These are phyloP conservation scores for Cercophora sp. DNA, from an alignment of 495 filamentous ascomycete species.

Conservation along the genomic window DNA sequence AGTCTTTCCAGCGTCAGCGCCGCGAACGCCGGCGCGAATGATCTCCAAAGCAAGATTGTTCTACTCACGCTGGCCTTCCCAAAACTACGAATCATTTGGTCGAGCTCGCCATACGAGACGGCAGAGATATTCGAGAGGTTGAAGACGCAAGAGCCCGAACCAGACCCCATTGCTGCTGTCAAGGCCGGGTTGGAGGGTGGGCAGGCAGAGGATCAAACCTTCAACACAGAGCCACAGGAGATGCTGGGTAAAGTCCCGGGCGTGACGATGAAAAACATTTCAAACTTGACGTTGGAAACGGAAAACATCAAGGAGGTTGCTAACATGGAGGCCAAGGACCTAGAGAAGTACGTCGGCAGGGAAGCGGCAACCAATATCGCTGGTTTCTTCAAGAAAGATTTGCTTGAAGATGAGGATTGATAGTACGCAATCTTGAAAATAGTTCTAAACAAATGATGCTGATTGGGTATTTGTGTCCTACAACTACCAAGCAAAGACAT, in stretches of 20 bases:
- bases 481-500: not conserved
- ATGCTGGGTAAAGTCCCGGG: slow-evolving; percentile 86
- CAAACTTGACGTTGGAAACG: slow-evolving; percentile 64
- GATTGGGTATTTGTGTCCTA: not conserved
- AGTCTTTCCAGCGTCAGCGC: slow-evolving; percentile 51
- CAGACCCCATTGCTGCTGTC: slow-evolving; percentile 84
- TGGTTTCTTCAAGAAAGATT: slow-evolving; percentile 80
- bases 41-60: slow-evolving; percentile 88
- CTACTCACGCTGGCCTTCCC: slow-evolving; percentile 92
- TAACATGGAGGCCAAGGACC: slow-evolving; percentile 74
- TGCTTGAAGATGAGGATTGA: slow-evolving; percentile 44
- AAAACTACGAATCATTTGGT: slow-evolving; percentile 86
- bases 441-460: not conserved
- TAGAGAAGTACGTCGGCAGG: slow-evolving; percentile 69
- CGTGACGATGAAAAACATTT: slow-evolving; percentile 72
- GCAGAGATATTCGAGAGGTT: slow-evolving; percentile 94
- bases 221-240: slow-evolving; percentile 66
- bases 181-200: slow-evolving; percentile 71
- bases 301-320: slow-evolving; percentile 78
- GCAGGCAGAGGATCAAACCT: slow-evolving; percentile 52
- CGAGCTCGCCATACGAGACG: slow-evolving; percentile 87
- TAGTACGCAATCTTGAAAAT: not conserved
- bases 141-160: slow-evolving; percentile 83
- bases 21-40: slow-evolving; percentile 54
- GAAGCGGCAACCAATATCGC: slow-evolving; percentile 76